A percentile compares a stretch with the other conserved stretches of the same genome.
Evolutionary conservation across 2,329 filamentous ascomycete species (phyloP).

Genomic region (Dendryphion nanum): DNA sequence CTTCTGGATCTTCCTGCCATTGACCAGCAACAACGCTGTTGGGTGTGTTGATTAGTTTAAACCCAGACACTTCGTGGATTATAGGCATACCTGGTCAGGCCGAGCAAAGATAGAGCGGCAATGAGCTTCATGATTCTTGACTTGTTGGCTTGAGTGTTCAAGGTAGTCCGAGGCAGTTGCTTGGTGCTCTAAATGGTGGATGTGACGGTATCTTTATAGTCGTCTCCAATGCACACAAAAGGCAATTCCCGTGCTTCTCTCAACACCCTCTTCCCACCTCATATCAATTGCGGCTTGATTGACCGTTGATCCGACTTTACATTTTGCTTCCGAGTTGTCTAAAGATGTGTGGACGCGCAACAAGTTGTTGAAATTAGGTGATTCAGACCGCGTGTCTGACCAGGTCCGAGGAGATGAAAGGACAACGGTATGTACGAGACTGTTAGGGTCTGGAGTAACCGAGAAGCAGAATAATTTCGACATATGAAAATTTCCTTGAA

Average conservation of each 20-base stretch:
- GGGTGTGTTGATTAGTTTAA: too few relatives aligned
- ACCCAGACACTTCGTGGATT: too few relatives aligned
- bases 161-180: neutral
- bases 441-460: conserved; percentile 6
- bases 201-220: neutral
- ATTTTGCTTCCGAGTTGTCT: neutral
- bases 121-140: conserved; percentile 29
- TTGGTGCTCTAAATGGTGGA: neutral
- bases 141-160: too few relatives aligned
- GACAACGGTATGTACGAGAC: conserved; percentile 2
- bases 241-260: too few relatives aligned
- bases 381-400: conserved; percentile 4
- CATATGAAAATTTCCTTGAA: conserved; percentile 11
- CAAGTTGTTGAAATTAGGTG: conserved; percentile 4
- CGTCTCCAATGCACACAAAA: too few relatives aligned
- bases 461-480: conserved; percentile 14
- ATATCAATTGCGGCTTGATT: conserved; percentile 12
- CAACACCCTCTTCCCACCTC: neutral
- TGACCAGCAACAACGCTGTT: conserved; percentile 17
- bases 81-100: conserved; percentile 17
- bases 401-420: conserved; percentile 11
- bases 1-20: conserved; percentile 9
- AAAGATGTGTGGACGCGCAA: conserved; percentile 5
- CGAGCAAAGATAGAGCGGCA: conserved; percentile 16
- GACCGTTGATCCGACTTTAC: conserved; percentile 10